Base-by-base conservation (phyloP, 371 early-diverging fungal species). In the Apophysomyces sp. region DNA sequence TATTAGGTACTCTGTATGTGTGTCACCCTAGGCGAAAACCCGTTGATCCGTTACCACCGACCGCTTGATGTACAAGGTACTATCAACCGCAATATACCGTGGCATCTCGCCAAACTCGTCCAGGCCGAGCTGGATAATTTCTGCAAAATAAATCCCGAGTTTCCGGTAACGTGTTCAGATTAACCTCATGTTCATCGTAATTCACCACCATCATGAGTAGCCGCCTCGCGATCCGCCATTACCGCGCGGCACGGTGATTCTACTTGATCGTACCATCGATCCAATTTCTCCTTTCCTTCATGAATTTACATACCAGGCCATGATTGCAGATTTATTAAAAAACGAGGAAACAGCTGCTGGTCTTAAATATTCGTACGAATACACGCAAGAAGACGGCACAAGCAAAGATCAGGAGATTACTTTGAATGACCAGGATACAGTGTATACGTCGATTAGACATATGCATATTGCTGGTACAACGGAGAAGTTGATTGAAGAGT, bases 291-390 rank as follows among this genome's bases (percentile, higher is more conserved):
- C 99, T 1, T 75, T 97, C 18, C 69, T 97, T 28, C 98, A 97
- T 74, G 93, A 95, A 66, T 94, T 98, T 40, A 93, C 96, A 0
- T 98, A 96, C 63, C 96, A 98, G 74, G 94, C 97, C 3, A 92
- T 95, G 89, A 86, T 89, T 12, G 88, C 93, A 52, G 98, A 98
- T 68, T 71, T 95, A 34, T 65, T 95, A n/a, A 76, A 82, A 15
- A 82, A 93, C 15, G 89, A 90, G 67, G 85, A 90, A 60, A 72
- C 70, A 24, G 55, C 73, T 1, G 51, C 64, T 21, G 89, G 91
- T 16, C 73, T 82, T 27, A 86, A 82, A 29, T 94, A 91, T 66
- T 78, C 74, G 11, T 88, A 83, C 57, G 78, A 85, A 55, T 86
- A 82, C 28, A 84, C 78, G 24, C 78, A 82, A 60, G 85, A 84